Conservation (phyloP, 148 eudicot genomes). For the Arbutus unedo region DNA sequence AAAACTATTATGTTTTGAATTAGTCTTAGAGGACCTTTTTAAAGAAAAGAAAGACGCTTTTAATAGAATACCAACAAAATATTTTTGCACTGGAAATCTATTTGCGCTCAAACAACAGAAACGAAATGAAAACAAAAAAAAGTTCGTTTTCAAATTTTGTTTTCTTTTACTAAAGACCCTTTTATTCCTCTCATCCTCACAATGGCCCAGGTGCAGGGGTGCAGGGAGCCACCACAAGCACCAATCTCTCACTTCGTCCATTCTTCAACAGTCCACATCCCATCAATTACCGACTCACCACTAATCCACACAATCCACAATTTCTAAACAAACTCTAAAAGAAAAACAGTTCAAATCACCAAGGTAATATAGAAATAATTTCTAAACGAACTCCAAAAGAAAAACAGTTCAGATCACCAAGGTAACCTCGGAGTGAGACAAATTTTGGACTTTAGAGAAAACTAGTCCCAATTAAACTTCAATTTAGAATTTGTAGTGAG, state of each 20-base stretch:
- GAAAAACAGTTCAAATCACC: no score
- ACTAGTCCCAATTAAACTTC: not conserved
- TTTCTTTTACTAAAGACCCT: no score
- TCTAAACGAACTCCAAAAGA: not conserved
- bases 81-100: not conserved
- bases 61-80: not conserved
- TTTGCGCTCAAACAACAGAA: not conserved
- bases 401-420: no score
- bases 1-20: not conserved
- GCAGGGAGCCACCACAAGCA: not conserved
- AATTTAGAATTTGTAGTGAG: not conserved
- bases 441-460: not conserved
- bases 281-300: not conserved
- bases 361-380: not conserved
- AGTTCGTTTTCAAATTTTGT: no score
- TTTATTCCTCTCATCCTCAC: no score
- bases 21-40: no score
- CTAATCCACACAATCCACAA: not conserved
- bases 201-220: no score
- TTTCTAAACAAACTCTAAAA: not conserved
- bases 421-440: not conserved
- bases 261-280: no score
- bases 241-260: not conserved
- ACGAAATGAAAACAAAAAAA: not conserved
- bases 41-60: not conserved